Conservation (phyloP, 352 stramenopile species). For the Peronospora farinosa region DNA sequence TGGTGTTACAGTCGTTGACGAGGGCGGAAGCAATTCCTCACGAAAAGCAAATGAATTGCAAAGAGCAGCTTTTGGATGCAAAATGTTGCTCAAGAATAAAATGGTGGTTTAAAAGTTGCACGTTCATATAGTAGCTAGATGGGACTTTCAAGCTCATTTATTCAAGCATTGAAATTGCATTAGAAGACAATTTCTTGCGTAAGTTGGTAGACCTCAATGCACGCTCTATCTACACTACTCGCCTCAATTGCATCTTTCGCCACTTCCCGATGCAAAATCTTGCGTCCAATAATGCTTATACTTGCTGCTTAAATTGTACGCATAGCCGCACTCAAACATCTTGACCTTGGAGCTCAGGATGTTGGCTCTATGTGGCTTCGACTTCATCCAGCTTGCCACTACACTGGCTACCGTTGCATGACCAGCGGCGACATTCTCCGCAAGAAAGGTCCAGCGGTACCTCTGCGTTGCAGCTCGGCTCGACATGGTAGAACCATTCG, state of each 20-base stretch:
- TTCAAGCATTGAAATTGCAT: too few relatives aligned
- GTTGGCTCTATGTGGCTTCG: slow-evolving; percentile 35
- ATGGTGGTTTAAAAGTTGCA: too few relatives aligned
- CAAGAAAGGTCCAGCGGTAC: slow-evolving; percentile 33
- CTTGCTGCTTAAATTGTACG: slow-evolving; percentile 26
- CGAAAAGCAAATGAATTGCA: too few relatives aligned
- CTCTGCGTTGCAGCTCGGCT: slow-evolving; percentile 30
- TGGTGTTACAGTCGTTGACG: too few relatives aligned
- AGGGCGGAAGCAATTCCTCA: too few relatives aligned
- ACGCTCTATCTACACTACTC: background rate
- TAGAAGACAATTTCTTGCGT: too few relatives aligned
- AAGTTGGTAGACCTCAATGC: too few relatives aligned
- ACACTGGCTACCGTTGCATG: slow-evolving; percentile 35
- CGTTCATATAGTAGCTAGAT: too few relatives aligned
- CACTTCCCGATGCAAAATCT: slow-evolving; percentile 29
- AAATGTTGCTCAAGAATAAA: too few relatives aligned
- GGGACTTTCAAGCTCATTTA: too few relatives aligned
- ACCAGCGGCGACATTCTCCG: slow-evolving; percentile 50
- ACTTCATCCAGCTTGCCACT: slow-evolving; percentile 52
- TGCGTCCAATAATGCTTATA: slow-evolving; percentile 58
- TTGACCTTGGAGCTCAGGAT: slow-evolving; percentile 31
- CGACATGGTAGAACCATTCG: slow-evolving; percentile 35
- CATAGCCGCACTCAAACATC: slow-evolving; percentile 31
- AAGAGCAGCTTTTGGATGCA: too few relatives aligned
- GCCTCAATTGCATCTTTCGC: slow-evolving; percentile 20